A percentile compares a stretch with the other conserved stretches of the same genome.
These are phyloP conservation scores for Xylariaceae sp. DNA, from an alignment of 2,329 filamentous ascomycete species.

Conservation along the genomic window DNA sequence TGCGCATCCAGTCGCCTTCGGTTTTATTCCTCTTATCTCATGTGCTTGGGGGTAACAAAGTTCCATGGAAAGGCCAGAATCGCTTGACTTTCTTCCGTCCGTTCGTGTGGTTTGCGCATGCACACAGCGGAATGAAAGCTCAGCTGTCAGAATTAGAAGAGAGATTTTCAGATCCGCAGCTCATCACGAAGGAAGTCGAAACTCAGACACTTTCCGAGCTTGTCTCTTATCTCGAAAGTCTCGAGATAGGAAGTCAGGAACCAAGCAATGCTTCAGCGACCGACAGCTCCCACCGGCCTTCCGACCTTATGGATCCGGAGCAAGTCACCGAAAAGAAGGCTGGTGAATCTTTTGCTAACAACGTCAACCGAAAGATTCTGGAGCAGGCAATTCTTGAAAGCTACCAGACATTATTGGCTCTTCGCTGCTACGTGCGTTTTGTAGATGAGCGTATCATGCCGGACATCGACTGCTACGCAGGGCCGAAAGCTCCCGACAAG, in stretches of 20 bases:
- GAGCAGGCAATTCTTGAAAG: constrained; percentile 2
- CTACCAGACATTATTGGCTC: constrained; percentile 4
- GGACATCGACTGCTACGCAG: not conserved
- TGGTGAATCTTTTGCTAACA: not conserved
- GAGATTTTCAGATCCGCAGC: not conserved
- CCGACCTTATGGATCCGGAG: not conserved
- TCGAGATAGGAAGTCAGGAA: not conserved
- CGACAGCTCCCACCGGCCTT: not conserved
- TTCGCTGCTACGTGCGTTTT: constrained; percentile 6
- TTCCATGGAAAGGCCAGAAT: constrained; percentile 6
- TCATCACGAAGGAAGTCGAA: no score
- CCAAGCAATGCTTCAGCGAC: not conserved
- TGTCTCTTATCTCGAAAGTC: not conserved
- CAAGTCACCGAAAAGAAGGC: not conserved
- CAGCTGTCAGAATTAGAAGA: not conserved
- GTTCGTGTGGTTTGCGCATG: constrained; percentile 1
- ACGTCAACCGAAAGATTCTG: not conserved
- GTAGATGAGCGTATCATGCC: constrained; percentile 7
- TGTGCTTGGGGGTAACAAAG: not conserved
- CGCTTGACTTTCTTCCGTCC: constrained; percentile 5
- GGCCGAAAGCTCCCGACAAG: no score
- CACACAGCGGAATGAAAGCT: not conserved
- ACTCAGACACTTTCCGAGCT: not conserved
- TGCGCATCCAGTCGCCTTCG: constrained; percentile 6
- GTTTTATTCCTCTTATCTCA: constrained; percentile 1